A percentile compares a stretch with the other conserved stretches of the same genome.
phyloP scores from a whole-genome alignment of 1,284 basidiomycete genomes.

The Marasmius oreades region DNA sequence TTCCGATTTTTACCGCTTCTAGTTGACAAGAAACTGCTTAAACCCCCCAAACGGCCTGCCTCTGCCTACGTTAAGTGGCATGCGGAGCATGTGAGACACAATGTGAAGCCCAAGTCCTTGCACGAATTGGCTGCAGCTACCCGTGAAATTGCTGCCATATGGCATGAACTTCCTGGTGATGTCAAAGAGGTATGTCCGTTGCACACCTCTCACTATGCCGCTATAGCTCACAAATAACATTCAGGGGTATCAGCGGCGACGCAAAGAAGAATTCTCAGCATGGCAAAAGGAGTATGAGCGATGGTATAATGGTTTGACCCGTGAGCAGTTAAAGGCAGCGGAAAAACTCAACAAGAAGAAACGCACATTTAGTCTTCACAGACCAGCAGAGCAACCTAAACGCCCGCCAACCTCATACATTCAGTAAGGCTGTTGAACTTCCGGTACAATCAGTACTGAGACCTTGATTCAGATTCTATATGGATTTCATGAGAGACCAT shows the following conservation, averaged over 20 bases:
- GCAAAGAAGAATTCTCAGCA: neutral
- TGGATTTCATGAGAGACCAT: neutral
- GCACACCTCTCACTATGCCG: neutral
- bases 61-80: neutral
- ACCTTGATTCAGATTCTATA: neutral
- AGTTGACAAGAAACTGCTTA: neutral
- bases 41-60: neutral
- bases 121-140: neutral
- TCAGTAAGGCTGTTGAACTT: neutral
- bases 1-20: neutral
- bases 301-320: neutral
- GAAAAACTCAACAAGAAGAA: neutral
- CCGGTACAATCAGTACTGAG: neutral
- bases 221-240: neutral
- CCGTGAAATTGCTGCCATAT: neutral
- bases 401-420: neutral
- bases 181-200: neutral
- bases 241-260: neutral
- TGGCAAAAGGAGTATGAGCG: neutral
- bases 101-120: neutral
- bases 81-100: neutral
- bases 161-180: neutral
- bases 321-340: neutral
- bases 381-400: neutral
- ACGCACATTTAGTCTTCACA: neutral